phyloP scores from a whole-genome alignment of 2,329 filamentous ascomycete species.

The Shiraia sp. region DNA sequence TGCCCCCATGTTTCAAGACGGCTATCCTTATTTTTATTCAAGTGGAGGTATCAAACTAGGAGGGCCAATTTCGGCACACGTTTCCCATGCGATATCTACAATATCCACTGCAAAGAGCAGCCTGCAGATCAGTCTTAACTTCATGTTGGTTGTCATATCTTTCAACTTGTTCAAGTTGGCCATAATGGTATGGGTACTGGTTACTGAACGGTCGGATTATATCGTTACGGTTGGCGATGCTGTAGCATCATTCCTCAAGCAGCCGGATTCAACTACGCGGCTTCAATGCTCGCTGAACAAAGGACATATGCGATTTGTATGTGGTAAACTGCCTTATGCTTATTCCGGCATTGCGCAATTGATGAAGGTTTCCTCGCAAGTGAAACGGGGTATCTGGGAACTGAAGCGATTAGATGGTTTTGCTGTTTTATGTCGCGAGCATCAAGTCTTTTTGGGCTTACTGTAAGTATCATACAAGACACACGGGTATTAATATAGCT shows the following conservation, averaged over 20 bases:
- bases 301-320: neutral
- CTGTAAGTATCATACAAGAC: neutral
- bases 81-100: neutral
- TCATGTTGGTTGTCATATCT: slow-evolving; percentile 17
- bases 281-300: slow-evolving; percentile 5
- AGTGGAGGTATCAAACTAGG: too few relatives aligned
- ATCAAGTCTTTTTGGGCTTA: neutral
- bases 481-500: too few relatives aligned
- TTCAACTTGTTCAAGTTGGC: slow-evolving; percentile 18
- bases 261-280: slow-evolving; percentile 5
- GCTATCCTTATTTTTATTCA: neutral
- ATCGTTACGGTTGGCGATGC: slow-evolving; percentile 20
- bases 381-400: neutral
- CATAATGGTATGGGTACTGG: slow-evolving; percentile 11
- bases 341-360: too few relatives aligned
- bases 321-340: neutral
- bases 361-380: too few relatives aligned
- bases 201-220: slow-evolving; percentile 3
- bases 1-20: too few relatives aligned
- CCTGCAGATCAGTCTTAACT: slow-evolving; percentile 17
- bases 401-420: neutral
- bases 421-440: neutral
- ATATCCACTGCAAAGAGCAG: neutral
- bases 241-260: slow-evolving; percentile 13
- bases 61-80: neutral